A percentile compares a stretch with the other conserved stretches of the same genome.
Conservation (phyloP, 2,329 filamentous ascomycete genomes). For the Aspergillus japonicus region DNA sequence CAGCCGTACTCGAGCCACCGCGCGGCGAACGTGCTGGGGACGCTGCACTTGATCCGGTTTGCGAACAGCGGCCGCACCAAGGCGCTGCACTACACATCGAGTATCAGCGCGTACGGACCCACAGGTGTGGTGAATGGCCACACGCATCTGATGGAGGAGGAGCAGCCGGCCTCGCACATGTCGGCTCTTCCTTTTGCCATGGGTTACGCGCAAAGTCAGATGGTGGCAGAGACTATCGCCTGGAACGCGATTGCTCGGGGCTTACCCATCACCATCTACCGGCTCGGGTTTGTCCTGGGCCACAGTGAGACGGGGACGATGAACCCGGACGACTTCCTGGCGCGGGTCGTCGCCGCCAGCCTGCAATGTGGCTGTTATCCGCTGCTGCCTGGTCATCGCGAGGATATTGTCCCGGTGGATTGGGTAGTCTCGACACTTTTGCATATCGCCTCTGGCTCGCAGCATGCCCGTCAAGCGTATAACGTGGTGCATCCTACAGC, state of each 20-base stretch:
- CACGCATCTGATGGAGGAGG: slow-evolving; percentile 20
- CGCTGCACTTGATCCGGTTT: slow-evolving; percentile 8
- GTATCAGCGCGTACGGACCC: slow-evolving; percentile 25
- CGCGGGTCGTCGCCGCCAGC: slow-evolving; percentile 77
- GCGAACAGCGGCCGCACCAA: slow-evolving; percentile 17
- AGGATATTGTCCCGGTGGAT: slow-evolving; percentile 30
- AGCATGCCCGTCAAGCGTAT: slow-evolving; percentile 18
- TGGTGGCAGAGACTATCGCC: not conserved
- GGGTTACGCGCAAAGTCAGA: slow-evolving; percentile 5
- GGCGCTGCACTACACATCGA: slow-evolving; percentile 25
- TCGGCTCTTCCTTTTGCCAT: not conserved
- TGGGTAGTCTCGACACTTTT: slow-evolving; percentile 23
- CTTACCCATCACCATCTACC: slow-evolving; percentile 1
- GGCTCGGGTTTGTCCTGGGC: not conserved
- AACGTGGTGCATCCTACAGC: slow-evolving; percentile 23
- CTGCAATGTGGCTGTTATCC: slow-evolving; percentile 60
- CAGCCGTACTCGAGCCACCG: slow-evolving; percentile 9
- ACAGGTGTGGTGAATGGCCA: slow-evolving; percentile 24
- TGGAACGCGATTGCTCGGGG: slow-evolving; percentile 7
- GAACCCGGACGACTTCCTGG: slow-evolving; percentile 80
- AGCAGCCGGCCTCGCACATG: not conserved
- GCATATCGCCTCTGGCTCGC: slow-evolving; percentile 19
- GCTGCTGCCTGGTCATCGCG: slow-evolving; percentile 22
- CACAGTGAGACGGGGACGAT: not conserved
- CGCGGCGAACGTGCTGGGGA: slow-evolving; percentile 3